These are phyloP conservation scores for Cyberlindnera americana DNA, from an alignment of 805 yeast species.

Conservation along the genomic window DNA sequence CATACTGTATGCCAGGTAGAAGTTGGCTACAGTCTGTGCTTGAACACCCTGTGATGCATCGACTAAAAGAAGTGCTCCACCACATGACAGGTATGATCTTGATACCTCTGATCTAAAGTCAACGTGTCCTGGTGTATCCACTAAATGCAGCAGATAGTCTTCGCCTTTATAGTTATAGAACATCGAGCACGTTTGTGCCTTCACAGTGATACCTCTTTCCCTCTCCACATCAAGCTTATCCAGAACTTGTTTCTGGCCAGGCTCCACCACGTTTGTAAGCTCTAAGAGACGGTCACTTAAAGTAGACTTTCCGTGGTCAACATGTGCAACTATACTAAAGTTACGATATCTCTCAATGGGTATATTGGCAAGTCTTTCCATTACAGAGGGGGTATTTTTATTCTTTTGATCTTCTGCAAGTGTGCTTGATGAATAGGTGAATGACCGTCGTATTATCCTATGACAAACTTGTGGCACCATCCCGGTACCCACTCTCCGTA, in stretches of 20 bases:
- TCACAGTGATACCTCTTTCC: slow-evolving; percentile 94
- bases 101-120: slow-evolving; percentile 94
- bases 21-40: slow-evolving; percentile 98
- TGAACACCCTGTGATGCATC: slow-evolving; percentile 97
- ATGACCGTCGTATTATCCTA: neutral
- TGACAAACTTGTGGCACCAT: neutral
- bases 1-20: slow-evolving; percentile 83
- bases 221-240: slow-evolving; percentile 93
- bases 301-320: slow-evolving; percentile 87
- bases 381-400: slow-evolving; percentile 18
- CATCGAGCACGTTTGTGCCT: slow-evolving; percentile 97
- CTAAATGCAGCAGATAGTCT: slow-evolving; percentile 84
- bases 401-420: neutral
- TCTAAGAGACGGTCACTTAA: slow-evolving; percentile 85
- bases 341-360: slow-evolving; percentile 83
- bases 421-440: neutral
- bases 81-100: slow-evolving; percentile 92
- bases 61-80: slow-evolving; percentile 84
- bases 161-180: slow-evolving; percentile 60
- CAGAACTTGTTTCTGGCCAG: slow-evolving; percentile 81
- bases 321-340: slow-evolving; percentile 95
- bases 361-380: slow-evolving; percentile 65
- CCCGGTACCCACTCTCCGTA: no score
- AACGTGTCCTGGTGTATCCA: slow-evolving; percentile 98
- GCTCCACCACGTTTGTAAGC: slow-evolving; percentile 80